Percentiles rank a stretch among this genome's conserved stretches.
These are phyloP conservation scores for Arabidopsis arenosa DNA, from an alignment of 345 rosid species.

Conservation along the genomic window DNA sequence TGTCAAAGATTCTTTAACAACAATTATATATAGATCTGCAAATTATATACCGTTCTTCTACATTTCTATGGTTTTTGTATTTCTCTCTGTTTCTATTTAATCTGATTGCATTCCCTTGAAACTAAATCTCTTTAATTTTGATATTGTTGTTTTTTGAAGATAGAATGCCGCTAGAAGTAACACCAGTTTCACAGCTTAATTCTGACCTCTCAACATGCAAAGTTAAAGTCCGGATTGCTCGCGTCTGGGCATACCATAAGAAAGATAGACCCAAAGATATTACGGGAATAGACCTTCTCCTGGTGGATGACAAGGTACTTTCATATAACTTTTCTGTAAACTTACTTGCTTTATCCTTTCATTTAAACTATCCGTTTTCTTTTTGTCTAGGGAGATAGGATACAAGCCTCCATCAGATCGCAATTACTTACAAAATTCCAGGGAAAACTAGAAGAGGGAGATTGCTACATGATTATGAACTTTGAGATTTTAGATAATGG, in stretches of 20 bases:
- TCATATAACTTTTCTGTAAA: neutral
- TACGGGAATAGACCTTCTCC: neutral
- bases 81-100: no score
- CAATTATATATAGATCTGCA: no score
- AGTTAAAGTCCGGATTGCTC: neutral
- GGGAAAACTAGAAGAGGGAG: neutral
- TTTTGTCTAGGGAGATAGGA: neutral
- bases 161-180: neutral
- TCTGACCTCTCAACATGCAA: neutral
- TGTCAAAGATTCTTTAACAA: no score
- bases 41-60: no score
- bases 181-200: no score
- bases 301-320: neutral
- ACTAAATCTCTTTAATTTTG: no score
- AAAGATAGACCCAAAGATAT: neutral
- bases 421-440: neutral
- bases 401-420: neutral
- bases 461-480: neutral
- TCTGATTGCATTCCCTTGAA: no score
- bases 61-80: no score
- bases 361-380: neutral
- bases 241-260: neutral
- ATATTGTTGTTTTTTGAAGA: no score
- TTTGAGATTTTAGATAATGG: neutral
- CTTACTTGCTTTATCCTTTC: no score